Evolutionary conservation across 1,139 yeast species (phyloP).

Genomic region (Wickerhamomyces sp.): DNA sequence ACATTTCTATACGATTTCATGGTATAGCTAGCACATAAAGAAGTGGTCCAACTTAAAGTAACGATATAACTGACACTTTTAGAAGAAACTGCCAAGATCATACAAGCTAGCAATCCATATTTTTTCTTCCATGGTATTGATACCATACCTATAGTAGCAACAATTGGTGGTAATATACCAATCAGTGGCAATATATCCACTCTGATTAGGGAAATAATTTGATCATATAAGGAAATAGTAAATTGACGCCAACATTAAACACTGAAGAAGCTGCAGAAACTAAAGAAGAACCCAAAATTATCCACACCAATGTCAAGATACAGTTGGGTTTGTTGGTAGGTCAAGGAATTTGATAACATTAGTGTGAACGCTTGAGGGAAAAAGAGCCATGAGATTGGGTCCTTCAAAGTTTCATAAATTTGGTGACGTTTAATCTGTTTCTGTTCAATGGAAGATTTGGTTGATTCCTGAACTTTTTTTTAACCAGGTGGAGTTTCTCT

Average conservation of each 20-base stretch:
- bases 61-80: background rate
- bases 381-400: constrained; percentile 40
- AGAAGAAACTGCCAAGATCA: background rate
- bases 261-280: background rate
- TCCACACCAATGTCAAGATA: background rate
- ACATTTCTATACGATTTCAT: constrained; percentile 44
- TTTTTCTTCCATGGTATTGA: background rate
- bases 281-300: background rate
- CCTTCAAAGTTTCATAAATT: constrained; percentile 37
- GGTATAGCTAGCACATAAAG: constrained; percentile 57
- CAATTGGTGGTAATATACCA: background rate
- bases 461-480: constrained; percentile 4
- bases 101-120: background rate
- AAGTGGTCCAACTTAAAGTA: constrained; percentile 40
- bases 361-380: constrained; percentile 22
- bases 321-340: background rate
- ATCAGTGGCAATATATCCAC: too few species aligned
- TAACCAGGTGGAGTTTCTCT: too few species aligned
- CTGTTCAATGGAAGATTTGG: constrained; percentile 38
- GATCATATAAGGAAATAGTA: too few species aligned
- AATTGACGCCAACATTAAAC: too few species aligned
- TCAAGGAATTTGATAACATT: background rate
- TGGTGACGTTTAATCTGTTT: constrained; percentile 36
- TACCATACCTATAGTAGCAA: background rate
- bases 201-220: too few species aligned